phyloP scores from a whole-genome alignment of 129 eudicot species.

The Apium graveolens region DNA sequence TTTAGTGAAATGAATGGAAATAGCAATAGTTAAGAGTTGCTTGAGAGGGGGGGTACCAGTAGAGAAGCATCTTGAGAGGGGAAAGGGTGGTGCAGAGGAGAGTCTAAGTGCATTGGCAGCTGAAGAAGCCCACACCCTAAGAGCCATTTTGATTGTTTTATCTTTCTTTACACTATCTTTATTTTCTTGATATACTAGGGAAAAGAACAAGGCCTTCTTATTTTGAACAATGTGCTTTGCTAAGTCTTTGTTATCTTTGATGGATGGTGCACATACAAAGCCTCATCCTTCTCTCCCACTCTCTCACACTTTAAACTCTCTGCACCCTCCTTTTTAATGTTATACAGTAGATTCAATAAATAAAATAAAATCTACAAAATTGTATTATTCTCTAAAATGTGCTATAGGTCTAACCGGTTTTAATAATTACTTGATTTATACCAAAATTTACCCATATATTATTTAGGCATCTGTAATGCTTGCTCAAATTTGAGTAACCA shows the following conservation, averaged over 20 bases:
- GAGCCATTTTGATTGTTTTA: constrained; percentile 42
- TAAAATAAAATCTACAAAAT: no score
- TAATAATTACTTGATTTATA: no score
- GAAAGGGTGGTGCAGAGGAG: constrained; percentile 43
- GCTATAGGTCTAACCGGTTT: no score
- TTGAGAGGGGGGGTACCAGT: constrained; percentile 31
- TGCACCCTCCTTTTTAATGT: not conserved
- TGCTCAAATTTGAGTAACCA: no score
- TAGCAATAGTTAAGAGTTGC: not conserved
- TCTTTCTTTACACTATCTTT: not conserved
- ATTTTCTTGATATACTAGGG: not conserved
- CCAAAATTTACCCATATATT: no score
- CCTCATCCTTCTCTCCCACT: constrained; percentile 55
- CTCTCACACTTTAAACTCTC: not conserved
- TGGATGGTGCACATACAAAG: constrained; percentile 78
- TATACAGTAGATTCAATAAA: no score
- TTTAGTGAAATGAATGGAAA: not conserved
- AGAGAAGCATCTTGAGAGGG: constrained; percentile 77
- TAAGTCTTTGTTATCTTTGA: constrained; percentile 41
- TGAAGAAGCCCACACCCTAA: constrained; percentile 96
- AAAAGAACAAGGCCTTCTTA: not conserved
- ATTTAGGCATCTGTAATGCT: no score
- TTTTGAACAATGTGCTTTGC: not conserved
- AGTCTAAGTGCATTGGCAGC: constrained; percentile 79
- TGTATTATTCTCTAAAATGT: no score